Conservation (phyloP, 768 basidiomycete genomes). For the Boletus vinaceobasis region DNA sequence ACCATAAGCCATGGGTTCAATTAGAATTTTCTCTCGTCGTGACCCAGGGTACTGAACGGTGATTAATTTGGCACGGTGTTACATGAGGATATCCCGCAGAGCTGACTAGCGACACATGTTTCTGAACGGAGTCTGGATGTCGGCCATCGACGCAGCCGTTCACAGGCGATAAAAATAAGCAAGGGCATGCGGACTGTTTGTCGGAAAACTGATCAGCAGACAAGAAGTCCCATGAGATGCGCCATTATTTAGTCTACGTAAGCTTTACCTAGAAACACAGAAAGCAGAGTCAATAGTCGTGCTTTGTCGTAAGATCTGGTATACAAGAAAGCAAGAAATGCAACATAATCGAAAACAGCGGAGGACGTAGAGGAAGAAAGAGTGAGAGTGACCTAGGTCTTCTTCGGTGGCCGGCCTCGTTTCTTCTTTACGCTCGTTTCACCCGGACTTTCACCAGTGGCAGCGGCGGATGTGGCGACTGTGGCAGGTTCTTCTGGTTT, state of each 20-base stretch:
- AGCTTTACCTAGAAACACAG: conserved; percentile 32
- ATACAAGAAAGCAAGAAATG: conserved; percentile 36
- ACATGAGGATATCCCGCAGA: conserved; percentile 34
- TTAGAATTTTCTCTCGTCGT: conserved; percentile 17
- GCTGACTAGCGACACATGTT: conserved; percentile 23
- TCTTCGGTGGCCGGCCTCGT: conserved; percentile 66
- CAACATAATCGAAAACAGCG: conserved; percentile 24
- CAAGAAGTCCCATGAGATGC: conserved; percentile 26
- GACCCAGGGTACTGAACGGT: conserved; percentile 28
- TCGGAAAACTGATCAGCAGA: conserved; percentile 8
- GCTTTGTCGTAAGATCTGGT: conserved; percentile 32
- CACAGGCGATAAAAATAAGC: conserved; percentile 35
- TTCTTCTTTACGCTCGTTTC: conserved; percentile 63
- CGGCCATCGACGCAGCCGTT: conserved; percentile 19
- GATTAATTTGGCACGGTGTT: conserved; percentile 31
- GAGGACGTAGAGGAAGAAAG: conserved; percentile 10
- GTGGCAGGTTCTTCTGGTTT: conserved; percentile 44
- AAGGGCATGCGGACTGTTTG: conserved; percentile 17
- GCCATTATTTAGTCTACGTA: conserved; percentile 36
- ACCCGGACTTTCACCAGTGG: conserved; percentile 37
- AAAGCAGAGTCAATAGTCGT: conserved; percentile 36
- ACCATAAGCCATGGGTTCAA: conserved; percentile 18
- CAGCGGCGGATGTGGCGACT: conserved; percentile 27
- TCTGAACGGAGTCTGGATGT: conserved; percentile 18
- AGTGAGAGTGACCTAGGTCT: conserved; percentile 19